Evolutionary conservation across 345 rosid genomes (phyloP), one percentile per base, ranked within the genome.

Genomic region (Gynandropsis gynandra): DNA sequence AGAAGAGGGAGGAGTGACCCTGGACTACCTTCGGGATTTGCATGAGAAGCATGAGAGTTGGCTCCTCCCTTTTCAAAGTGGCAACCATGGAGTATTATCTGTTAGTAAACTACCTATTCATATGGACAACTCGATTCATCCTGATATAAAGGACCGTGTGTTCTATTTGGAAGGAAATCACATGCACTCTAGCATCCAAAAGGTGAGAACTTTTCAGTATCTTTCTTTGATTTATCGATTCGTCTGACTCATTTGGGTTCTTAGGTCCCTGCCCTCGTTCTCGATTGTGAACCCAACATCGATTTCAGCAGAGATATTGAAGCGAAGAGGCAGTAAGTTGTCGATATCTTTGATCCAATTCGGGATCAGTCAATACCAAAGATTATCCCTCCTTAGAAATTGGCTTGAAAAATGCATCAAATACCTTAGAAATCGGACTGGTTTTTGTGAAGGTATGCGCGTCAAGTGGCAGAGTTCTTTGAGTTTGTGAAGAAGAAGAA

Each of bases 11-110:
- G 97, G 97, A 42, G 94, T 92, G 47, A 57, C 69, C 47, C 66
- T 92, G 32, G 83, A 88, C 20, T 92, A 85, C 66, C 94, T 92
- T 29, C 80, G 70, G 37, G 95, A 59, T 77, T 62, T 92, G 65
- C 98, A 92, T 47, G 98, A 92, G 67, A 92, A 87, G 72, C 98
- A 92, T 17, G 98, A 92, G 70, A 92, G 79, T 77, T 92, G 98
- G 98, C 97, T 92, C 38, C 80, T 92, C 49, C 98, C 98, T 0
- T 80, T 66, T 16, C 66, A 87, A 62, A 88, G 84, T 37, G 95
- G 98, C 55, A 76, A 83, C 63, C 89, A 80, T n/a, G 95, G 94
- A 34, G 74, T 83, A 3, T 63, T 87, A 18, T 81, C 95, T 56
- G 80, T 88, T 50, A 80, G 62, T 37, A 64, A 74, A 59, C 83